These are phyloP conservation scores for Prunus davidiana DNA, from an alignment of 306 rosid genomes.

Conservation along the genomic window DNA sequence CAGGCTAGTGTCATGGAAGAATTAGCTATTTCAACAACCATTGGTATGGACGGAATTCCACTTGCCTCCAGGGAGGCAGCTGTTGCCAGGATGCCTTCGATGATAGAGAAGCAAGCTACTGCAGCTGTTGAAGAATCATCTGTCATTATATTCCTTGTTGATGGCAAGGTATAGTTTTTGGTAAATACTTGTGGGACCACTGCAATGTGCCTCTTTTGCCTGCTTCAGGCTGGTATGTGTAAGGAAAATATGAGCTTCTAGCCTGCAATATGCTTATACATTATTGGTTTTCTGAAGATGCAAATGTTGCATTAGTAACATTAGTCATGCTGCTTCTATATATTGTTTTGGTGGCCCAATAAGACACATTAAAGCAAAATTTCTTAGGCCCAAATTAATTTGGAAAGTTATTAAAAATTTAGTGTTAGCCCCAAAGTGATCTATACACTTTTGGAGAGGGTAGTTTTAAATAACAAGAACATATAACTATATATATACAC, in stretches of 20 bases:
- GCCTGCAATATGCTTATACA: background rate
- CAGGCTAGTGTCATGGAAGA: slow-evolving; percentile 78
- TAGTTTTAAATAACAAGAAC: too few relatives aligned
- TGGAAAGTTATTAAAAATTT: too few relatives aligned
- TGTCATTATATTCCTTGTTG: slow-evolving; percentile 76
- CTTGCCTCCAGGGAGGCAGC: slow-evolving; percentile 91
- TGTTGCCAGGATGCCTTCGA: slow-evolving; percentile 92
- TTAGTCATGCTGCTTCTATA: background rate
- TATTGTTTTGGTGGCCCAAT: background rate
- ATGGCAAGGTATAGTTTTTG: slow-evolving; percentile 73
- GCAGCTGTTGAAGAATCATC: slow-evolving; percentile 93
- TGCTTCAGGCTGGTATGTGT: background rate
- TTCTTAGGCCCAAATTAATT: too few relatives aligned
- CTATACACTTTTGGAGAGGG: too few relatives aligned
- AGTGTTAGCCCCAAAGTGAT: too few relatives aligned
- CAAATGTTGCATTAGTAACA: background rate
- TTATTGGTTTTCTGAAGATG: background rate
- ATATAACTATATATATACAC: too few relatives aligned
- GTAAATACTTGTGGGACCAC: slow-evolving; percentile 1
- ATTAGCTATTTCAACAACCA: slow-evolving; percentile 72
- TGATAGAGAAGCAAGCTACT: slow-evolving; percentile 92
- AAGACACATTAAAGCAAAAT: background rate
- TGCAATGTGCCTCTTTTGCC: background rate
- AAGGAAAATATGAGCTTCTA: background rate
- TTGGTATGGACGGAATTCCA: slow-evolving; percentile 98